Evolutionary conservation across 768 basidiomycete species (phyloP).

Genomic region (Lactarius sanguifluus): DNA sequence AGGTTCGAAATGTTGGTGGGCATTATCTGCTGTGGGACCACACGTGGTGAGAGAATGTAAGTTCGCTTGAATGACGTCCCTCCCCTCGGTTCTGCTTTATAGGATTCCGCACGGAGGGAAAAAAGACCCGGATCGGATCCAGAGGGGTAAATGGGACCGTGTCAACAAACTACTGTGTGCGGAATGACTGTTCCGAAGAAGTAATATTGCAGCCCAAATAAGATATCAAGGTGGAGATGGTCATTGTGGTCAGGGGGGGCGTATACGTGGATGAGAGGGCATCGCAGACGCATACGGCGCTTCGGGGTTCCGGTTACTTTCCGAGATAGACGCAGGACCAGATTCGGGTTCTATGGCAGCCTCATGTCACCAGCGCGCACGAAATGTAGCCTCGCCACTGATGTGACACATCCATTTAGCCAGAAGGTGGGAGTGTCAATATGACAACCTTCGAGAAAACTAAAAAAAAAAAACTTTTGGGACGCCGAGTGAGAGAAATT

Average conservation of each 20-base stretch:
- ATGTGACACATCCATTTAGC: neutral
- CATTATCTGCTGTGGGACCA: constrained; percentile 15
- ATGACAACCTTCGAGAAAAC: constrained; percentile 7
- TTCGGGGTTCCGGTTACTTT: constrained; percentile 5
- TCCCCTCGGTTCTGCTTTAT: constrained; percentile 8
- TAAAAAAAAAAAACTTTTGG: neutral
- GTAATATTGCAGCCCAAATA: constrained; percentile 1
- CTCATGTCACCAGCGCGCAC: neutral
- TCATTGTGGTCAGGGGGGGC: constrained; percentile 3
- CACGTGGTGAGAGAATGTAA: neutral
- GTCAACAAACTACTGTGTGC: neutral
- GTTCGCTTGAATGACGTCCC: neutral
- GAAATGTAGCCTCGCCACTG: neutral
- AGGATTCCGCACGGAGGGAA: constrained; percentile 8
- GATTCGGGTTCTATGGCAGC: constrained; percentile 6
- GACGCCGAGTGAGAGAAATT: neutral
- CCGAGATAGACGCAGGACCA: constrained; percentile 17
- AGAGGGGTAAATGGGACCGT: constrained; percentile 3
- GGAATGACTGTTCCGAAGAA: constrained; percentile 21
- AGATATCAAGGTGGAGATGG: constrained; percentile 1
- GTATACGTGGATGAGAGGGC: neutral
- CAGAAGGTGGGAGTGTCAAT: neutral
- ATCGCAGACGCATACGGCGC: neutral
- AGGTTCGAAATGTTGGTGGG: constrained; percentile 24
- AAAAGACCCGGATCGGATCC: neutral